Evolutionary conservation across 768 basidiomycete species (phyloP).

Genomic region (Pleurotus tuoliensis): DNA sequence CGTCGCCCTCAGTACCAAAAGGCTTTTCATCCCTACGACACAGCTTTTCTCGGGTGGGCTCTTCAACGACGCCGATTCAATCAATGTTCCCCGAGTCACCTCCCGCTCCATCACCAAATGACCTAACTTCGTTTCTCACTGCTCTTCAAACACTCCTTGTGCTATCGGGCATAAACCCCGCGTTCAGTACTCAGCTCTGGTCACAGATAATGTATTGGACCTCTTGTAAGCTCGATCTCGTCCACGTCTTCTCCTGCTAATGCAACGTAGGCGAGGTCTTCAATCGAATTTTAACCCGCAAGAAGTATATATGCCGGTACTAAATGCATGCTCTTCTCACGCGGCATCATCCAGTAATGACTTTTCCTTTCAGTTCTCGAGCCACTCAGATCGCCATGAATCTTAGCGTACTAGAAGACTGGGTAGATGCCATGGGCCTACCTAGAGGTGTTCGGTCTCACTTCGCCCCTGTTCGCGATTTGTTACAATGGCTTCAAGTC

Average conservation of each 20-base stretch:
- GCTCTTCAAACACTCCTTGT: constrained; percentile 81
- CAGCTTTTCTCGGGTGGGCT: constrained; percentile 49
- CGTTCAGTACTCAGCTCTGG: constrained; percentile 84
- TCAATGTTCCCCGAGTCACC: constrained; percentile 45
- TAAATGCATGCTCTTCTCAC: not conserved
- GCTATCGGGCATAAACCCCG: constrained; percentile 88
- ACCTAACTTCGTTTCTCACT: constrained; percentile 77
- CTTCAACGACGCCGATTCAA: constrained; percentile 43
- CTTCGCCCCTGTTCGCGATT: constrained; percentile 79
- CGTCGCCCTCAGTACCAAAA: constrained; percentile 44
- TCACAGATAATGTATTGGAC: constrained; percentile 99
- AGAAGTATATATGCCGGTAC: constrained; percentile 91
- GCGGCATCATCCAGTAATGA: not conserved
- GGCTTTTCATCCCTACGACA: constrained; percentile 67
- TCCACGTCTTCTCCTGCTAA: constrained; percentile 6
- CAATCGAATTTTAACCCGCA: constrained; percentile 83
- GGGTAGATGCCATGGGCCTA: constrained; percentile 79
- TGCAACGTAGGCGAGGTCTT: constrained; percentile 66
- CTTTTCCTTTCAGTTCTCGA: constrained; percentile 51
- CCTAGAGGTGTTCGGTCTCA: constrained; percentile 78
- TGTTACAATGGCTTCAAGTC: constrained; percentile 85
- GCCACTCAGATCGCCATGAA: constrained; percentile 91
- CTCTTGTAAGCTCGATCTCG: constrained; percentile 60
- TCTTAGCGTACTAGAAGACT: constrained; percentile 81
- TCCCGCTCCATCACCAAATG: constrained; percentile 39